Evolutionary conservation across 176 grass and related monocot genomes (phyloP), one percentile per base, ranked within the genome.

Genomic region (Poa pratensis): DNA sequence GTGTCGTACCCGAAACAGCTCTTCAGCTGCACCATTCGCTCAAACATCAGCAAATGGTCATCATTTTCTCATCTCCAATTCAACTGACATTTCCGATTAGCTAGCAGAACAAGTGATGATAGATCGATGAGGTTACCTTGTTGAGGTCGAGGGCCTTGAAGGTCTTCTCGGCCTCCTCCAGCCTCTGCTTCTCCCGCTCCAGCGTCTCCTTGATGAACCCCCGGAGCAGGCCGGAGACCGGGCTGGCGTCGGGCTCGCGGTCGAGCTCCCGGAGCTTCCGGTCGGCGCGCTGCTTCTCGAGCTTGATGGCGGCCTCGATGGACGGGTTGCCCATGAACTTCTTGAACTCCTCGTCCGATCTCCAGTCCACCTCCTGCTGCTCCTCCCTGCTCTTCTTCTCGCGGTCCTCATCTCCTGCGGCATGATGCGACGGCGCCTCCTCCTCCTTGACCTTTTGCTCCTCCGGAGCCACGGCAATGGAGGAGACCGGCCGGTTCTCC

Each of bases 261-360:
- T 98, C 96, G 76, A 98, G 88, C 86, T 95, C 81, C 19, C 86
- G 92, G 60, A 95, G 86, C 81, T 85, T 95, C 80, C 93, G 81
- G 82, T 95, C 91, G 40, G 92, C 87, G 80, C 96, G 78, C 81
- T 98, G 86, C 91, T 98, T 98, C 96, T 98, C 96, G 35, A 98
- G 64, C 85, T 98, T 93, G 83, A 98, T 90, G 69, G 96, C 93
- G 3, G 96, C 93, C 86, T 95, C 91, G 53, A 98, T 98, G 24
- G 96, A 95, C 10, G 96, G 96, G 80, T 98, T 98, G 2, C 96
- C 93, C 96, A 98, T 98, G 86, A 98, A 98, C 77, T 86, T 95
- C 91, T 92, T 98, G 88, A 98, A 98, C 84, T 98, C 96, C 83
- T 95, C 96, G 68, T 98, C 96, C 20, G 91, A 83, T 78, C 92